phyloP scores from a whole-genome alignment of 208 protist species.

The Leishmania lainsoni region DNA sequence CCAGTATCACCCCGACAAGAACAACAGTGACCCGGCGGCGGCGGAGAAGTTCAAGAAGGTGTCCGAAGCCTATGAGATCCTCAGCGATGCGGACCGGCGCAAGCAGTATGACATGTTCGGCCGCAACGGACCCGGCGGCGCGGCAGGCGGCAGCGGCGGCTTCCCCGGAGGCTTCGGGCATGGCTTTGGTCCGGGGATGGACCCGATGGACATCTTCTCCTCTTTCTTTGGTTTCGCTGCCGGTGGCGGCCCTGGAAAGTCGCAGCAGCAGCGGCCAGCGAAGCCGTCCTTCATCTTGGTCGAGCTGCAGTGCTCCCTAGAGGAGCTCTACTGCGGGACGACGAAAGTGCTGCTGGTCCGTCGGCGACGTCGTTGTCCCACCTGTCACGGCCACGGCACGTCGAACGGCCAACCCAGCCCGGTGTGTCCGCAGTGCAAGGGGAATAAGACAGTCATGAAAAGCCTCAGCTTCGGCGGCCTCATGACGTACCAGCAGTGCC shows the following conservation, averaged over 20 bases:
- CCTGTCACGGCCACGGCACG: conserved; percentile 65
- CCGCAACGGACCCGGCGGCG: conserved; percentile 89
- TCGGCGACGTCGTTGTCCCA: conserved; percentile 62
- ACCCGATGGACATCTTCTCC: conserved; percentile 87
- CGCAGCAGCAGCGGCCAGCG: conserved; percentile 72
- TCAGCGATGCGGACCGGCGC: conserved; percentile 91
- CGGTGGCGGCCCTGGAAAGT: conserved; percentile 42
- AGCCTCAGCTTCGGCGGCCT: conserved; percentile 94
- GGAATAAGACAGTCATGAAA: conserved; percentile 75
- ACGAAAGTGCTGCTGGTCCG: conserved; percentile 91
- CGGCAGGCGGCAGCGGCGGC: conserved; percentile 35
- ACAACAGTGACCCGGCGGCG: conserved; percentile 67
- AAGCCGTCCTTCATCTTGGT: conserved; percentile 90
- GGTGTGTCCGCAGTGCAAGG: conserved; percentile 87
- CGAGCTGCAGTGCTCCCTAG: conserved; percentile 91
- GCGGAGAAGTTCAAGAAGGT: conserved; percentile 87
- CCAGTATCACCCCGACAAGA: conserved; percentile 93
- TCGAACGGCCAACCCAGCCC: conserved; percentile 38
- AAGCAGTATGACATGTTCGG: conserved; percentile 92
- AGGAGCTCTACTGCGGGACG: conserved; percentile 97
- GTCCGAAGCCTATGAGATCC: conserved; percentile 95
- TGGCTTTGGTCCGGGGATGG: conserved; percentile 80
- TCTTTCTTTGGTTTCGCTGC: conserved; percentile 75
- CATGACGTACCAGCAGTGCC: conserved; percentile 83
- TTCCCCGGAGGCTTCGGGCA: conserved; percentile 1